Evolutionary conservation across 768 basidiomycete genomes (phyloP).

Genomic region (Naganishia vaughanmartiniae): DNA sequence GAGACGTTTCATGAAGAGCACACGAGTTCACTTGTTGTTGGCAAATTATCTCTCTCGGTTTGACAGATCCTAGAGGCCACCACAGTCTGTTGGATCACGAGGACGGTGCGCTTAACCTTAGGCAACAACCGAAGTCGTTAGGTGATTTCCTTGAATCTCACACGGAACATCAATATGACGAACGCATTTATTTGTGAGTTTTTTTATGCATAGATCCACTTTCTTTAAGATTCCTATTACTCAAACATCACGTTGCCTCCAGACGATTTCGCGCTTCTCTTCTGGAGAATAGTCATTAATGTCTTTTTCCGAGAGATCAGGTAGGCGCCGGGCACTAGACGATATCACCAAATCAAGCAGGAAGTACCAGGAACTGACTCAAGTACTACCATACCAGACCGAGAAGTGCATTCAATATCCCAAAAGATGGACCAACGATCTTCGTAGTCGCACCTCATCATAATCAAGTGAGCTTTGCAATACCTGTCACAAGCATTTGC

Average conservation of each 20-base stretch:
- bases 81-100: no score
- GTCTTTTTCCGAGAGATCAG: constrained; percentile 94
- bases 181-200: constrained; percentile 28
- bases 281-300: constrained; percentile 79
- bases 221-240: no score
- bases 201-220: background rate
- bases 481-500: background rate
- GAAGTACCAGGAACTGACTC: background rate
- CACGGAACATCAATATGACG: background rate
- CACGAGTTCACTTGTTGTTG: no score
- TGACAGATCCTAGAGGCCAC: no score
- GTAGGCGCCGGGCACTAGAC: constrained; percentile 29
- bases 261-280: constrained; percentile 75
- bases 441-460: constrained; percentile 90
- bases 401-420: constrained; percentile 90
- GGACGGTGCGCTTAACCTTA: no score
- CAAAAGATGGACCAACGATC: constrained; percentile 81
- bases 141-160: background rate
- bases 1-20: constrained; percentile 1
- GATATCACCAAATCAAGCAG: background rate
- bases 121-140: no score
- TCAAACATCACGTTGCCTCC: background rate
- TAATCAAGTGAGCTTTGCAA: constrained; percentile 65
- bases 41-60: no score
- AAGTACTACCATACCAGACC: constrained; percentile 56